These are phyloP conservation scores for Amaranthus tricolor DNA, from an alignment of 179 eudicot genomes.

Conservation along the genomic window DNA sequence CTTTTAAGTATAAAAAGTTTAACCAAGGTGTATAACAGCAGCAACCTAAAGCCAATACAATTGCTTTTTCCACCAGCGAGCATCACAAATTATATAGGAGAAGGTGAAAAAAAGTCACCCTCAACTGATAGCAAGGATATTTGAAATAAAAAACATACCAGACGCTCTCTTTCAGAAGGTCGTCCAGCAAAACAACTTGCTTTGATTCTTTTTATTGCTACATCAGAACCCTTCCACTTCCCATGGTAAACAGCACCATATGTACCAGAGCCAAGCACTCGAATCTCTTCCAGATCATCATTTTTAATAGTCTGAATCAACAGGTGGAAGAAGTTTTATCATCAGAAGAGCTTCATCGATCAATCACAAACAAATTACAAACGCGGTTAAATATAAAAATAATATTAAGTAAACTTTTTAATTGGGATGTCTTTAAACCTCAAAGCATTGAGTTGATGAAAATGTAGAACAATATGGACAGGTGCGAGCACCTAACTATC, in stretches of 20 bases:
- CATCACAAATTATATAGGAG: background rate
- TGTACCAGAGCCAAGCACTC: constrained; percentile 91
- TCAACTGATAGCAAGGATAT: background rate
- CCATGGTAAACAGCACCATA: constrained; percentile 95
- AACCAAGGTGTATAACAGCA: too few relatives aligned
- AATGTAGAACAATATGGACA: background rate
- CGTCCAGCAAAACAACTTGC: constrained; percentile 98
- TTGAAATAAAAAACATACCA: constrained; percentile 47
- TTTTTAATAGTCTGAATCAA: constrained; percentile 64
- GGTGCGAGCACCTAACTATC: background rate
- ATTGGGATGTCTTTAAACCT: background rate
- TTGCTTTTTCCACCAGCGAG: background rate
- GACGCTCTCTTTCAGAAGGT: constrained; percentile 90
- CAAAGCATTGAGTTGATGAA: background rate
- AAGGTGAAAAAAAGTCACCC: background rate
- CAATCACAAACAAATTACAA: background rate
- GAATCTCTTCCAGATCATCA: constrained; percentile 91
- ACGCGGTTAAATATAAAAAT: background rate
- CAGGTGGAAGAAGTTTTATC: background rate
- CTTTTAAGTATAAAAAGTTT: too few relatives aligned
- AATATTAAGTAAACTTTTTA: too few relatives aligned
- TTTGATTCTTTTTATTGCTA: constrained; percentile 95
- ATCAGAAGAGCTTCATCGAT: background rate
- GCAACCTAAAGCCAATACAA: background rate
- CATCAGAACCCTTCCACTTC: constrained; percentile 99